These are phyloP conservation scores for Delonix regia DNA, from an alignment of 306 rosid genomes.

Conservation along the genomic window DNA sequence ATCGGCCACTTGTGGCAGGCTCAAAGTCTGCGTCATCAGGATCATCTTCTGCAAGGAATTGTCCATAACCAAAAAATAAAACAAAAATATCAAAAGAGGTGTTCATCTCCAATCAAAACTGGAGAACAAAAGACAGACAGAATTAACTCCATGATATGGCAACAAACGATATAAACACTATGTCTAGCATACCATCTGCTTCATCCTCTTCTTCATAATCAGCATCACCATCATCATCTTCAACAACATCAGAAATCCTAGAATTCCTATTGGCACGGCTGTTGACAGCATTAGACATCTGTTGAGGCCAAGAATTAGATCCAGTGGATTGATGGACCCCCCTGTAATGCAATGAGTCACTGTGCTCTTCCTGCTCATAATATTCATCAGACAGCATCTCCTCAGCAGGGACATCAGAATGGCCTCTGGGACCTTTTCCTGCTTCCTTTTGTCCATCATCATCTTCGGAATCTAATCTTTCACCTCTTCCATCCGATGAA, in stretches of 20 bases:
- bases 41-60: slow-evolving; percentile 83
- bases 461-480: slow-evolving; percentile 79
- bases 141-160: slow-evolving; percentile 29
- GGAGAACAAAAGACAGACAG: slow-evolving; percentile 4
- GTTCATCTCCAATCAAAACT: slow-evolving; percentile 23
- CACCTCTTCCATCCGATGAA: slow-evolving; percentile 71
- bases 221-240: slow-evolving; percentile 59
- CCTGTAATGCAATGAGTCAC: slow-evolving; percentile 63
- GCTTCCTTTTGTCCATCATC: slow-evolving; percentile 62
- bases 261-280: slow-evolving; percentile 57
- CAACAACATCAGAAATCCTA: slow-evolving; percentile 59
- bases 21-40: slow-evolving; percentile 96
- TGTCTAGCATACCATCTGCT: slow-evolving; percentile 68
- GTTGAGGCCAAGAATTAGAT: slow-evolving; percentile 65
- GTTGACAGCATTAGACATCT: slow-evolving; percentile 46
- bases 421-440: slow-evolving; percentile 70
- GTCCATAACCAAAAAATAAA: slow-evolving; percentile 6
- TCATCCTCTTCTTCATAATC: slow-evolving; percentile 96
- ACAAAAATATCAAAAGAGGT: background rate
- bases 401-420: slow-evolving; percentile 85
- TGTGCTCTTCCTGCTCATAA: slow-evolving; percentile 95
- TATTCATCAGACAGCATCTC: slow-evolving; percentile 98
- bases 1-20: slow-evolving; percentile 63
- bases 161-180: slow-evolving; percentile 32
- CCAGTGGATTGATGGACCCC: slow-evolving; percentile 56